These are phyloP conservation scores for Pleurotus tuoliensis DNA, from an alignment of 768 basidiomycete species.

Conservation along the genomic window DNA sequence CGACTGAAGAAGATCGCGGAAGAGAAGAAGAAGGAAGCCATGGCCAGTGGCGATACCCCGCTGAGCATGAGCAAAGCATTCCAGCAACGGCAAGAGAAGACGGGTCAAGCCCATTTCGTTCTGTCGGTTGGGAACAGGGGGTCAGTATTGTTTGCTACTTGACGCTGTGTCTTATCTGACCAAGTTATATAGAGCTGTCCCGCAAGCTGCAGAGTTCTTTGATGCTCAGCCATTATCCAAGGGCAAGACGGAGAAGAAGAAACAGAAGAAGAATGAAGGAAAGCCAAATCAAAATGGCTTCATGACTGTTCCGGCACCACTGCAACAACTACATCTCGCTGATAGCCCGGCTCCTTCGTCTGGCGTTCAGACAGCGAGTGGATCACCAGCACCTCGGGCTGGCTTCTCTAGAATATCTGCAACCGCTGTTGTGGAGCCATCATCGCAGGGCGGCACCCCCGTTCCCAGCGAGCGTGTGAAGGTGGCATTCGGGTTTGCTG, in stretches of 20 bases:
- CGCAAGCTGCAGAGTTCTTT: conserved; percentile 78
- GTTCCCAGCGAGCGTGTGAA: conserved; percentile 64
- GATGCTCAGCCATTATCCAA: conserved; percentile 79
- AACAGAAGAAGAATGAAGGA: conserved; percentile 70
- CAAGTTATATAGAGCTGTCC: conserved; percentile 60
- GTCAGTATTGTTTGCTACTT: conserved; percentile 37
- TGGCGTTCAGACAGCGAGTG: conserved; percentile 25
- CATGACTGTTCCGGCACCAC: conserved; percentile 66
- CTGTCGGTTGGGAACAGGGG: conserved; percentile 91
- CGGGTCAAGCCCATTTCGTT: conserved; percentile 95
- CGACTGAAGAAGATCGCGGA: conserved; percentile 96
- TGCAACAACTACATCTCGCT: conserved; percentile 32
- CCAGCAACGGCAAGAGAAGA: conserved; percentile 88
- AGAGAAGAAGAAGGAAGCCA: conserved; percentile 90
- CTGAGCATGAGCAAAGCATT: conserved; percentile 94
- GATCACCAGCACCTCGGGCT: conserved; percentile 54
- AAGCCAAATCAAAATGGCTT: conserved; percentile 55
- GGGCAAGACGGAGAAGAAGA: conserved; percentile 78
- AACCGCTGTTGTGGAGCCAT: conserved; percentile 39
- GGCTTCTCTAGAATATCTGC: conserved; percentile 78
- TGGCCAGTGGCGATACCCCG: conserved; percentile 94
- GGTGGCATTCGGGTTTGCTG: conserved; percentile 72
- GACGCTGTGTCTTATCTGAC: conserved; percentile 7
- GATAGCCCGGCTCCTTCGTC: conserved; percentile 43
- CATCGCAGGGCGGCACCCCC: conserved; percentile 52